phyloP scores from a whole-genome alignment of 371 early-diverging fungal species.

The Smittium culicis region DNA sequence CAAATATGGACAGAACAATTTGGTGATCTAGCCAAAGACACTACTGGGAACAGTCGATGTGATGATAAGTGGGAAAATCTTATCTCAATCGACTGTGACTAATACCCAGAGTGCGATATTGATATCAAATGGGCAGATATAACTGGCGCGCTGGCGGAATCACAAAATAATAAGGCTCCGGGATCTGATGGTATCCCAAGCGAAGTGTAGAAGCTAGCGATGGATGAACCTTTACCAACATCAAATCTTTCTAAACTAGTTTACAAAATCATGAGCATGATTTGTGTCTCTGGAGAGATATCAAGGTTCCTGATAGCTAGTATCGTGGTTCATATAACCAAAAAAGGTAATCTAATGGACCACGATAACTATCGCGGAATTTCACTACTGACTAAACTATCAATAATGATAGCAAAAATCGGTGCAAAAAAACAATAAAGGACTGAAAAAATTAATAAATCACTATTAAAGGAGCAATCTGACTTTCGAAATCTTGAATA shows the following conservation, averaged over 20 bases:
- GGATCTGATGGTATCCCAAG: neutral
- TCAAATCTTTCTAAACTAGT: neutral
- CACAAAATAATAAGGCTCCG: neutral
- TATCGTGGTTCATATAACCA: neutral
- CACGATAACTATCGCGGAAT: constrained; percentile 1
- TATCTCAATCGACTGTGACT: neutral
- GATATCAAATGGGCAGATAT: constrained; percentile 1
- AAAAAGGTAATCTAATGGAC: neutral
- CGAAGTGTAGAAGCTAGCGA: neutral
- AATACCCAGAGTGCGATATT: neutral
- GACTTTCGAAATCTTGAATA: neutral
- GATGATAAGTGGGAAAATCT: neutral
- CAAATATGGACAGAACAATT: neutral
- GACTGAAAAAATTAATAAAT: neutral
- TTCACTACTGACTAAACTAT: neutral
- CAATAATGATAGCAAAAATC: neutral
- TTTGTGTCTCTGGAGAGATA: neutral
- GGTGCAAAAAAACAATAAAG: neutral
- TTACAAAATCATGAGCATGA: constrained; percentile 1
- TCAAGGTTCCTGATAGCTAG: neutral
- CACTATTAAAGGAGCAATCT: neutral
- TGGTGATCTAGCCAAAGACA: neutral
- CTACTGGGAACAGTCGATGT: neutral
- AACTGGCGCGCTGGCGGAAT: neutral
- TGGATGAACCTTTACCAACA: neutral